Percentiles rank a stretch among this genome's conserved stretches.
phyloP scores from a whole-genome alignment of 148 eudicot species.

The Arbutus unedo region DNA sequence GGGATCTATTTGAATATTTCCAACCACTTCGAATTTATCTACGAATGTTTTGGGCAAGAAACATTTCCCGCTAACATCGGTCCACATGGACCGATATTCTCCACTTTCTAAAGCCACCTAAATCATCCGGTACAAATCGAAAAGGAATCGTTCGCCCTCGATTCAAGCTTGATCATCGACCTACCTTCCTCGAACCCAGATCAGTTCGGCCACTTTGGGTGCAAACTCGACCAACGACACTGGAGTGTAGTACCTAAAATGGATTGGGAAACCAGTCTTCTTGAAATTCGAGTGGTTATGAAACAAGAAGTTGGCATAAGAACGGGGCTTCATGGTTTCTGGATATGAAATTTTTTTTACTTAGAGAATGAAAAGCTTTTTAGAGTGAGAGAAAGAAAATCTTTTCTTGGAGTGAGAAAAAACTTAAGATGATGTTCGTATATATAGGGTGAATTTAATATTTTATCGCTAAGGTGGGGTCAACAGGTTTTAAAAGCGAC shows the following conservation, averaged over 20 bases:
- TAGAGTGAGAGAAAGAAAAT: no score
- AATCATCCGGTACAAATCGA: constrained; percentile 21
- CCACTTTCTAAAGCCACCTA: constrained; percentile 21
- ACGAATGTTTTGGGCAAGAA: constrained; percentile 49
- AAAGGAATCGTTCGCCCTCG: neutral
- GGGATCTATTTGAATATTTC: neutral
- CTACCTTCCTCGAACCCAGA: constrained; percentile 32
- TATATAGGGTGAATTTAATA: no score
- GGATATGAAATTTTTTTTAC: no score
- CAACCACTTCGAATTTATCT: constrained; percentile 11
- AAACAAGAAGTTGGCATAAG: constrained; percentile 20
- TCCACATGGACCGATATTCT: constrained; percentile 51
- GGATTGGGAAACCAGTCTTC: constrained; percentile 30
- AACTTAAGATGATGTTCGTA: neutral
- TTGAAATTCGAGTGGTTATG: constrained; percentile 48
- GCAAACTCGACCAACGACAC: constrained; percentile 45
- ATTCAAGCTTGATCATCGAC: constrained; percentile 19
- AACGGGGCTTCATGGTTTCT: neutral
- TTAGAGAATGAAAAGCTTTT: neutral
- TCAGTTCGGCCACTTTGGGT: constrained; percentile 16
- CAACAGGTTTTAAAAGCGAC: neutral
- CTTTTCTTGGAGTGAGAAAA: neutral
- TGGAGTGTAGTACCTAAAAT: constrained; percentile 31
- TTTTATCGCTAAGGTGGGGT: no score
- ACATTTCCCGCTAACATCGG: constrained; percentile 37